phyloP scores from a whole-genome alignment of 2,329 filamentous ascomycete genomes.

The Sporothrix sp. region DNA sequence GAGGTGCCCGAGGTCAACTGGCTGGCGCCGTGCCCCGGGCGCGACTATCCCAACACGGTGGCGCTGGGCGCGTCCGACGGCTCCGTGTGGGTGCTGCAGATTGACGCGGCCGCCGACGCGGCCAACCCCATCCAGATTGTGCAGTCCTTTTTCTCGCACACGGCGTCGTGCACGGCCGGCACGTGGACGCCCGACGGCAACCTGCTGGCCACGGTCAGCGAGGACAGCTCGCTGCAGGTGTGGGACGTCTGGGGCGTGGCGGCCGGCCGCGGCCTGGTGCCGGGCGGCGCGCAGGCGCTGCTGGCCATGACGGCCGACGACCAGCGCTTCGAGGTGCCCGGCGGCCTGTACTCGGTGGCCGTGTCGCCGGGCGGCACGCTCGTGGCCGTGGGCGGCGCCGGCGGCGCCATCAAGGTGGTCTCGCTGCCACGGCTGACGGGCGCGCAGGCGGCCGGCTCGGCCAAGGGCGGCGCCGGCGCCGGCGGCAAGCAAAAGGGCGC shows the following conservation, averaged over 20 bases:
- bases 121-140: constrained; percentile 63
- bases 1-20: constrained; percentile 96
- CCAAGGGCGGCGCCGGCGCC: background rate
- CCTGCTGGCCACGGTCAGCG: constrained; percentile 76
- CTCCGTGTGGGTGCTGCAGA: constrained; percentile 90
- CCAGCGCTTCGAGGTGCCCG: constrained; percentile 84
- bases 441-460: constrained; percentile 8
- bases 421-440: constrained; percentile 58
- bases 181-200: constrained; percentile 83
- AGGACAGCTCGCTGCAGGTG: constrained; percentile 81
- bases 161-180: constrained; percentile 75
- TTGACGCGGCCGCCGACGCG: constrained; percentile 52
- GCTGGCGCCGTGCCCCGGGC: constrained; percentile 64
- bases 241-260: constrained; percentile 85
- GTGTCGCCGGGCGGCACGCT: constrained; percentile 71
- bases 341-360: constrained; percentile 80
- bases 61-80: constrained; percentile 86
- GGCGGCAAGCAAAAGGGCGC: constrained; percentile 6
- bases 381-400: constrained; percentile 78
- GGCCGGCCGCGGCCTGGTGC: constrained; percentile 41
- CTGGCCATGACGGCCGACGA: constrained; percentile 71
- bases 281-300: constrained; percentile 46
- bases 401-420: constrained; percentile 75
- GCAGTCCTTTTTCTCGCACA: constrained; percentile 89
- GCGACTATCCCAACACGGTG: constrained; percentile 65